Conservation (phyloP, 2,329 filamentous ascomycete genomes). For the Diaporthe citriasiana region DNA sequence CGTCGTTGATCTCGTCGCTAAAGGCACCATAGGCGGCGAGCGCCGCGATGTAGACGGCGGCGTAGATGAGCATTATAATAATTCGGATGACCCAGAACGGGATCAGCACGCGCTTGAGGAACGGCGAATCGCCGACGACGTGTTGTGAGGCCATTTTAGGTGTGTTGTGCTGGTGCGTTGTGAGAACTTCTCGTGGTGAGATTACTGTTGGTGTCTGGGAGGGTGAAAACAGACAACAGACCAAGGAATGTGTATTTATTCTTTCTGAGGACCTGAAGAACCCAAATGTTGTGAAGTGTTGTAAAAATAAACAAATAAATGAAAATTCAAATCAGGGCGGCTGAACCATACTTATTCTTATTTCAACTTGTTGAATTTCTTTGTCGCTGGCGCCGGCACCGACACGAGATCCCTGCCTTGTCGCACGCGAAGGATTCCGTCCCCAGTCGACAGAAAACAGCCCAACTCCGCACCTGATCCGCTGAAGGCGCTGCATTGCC, state of each 20-base stretch:
- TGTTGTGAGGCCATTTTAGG: conserved; percentile 46
- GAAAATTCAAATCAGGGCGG: conserved; percentile 4
- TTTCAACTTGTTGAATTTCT: conserved; percentile 9
- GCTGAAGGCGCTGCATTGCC: conserved; percentile 1
- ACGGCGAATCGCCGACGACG: conserved; percentile 52
- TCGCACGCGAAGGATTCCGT: not conserved
- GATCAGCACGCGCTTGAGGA: conserved; percentile 53
- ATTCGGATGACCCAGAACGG: conserved; percentile 54
- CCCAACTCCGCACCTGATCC: conserved; percentile 6
- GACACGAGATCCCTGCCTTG: not conserved
- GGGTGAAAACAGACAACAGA: not conserved
- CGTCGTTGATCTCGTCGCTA: conserved; percentile 42
- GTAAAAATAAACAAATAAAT: not conserved
- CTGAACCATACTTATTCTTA: conserved; percentile 14
- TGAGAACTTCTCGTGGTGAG: not conserved
- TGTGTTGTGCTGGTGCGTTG: not conserved
- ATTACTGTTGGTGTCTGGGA: not conserved
- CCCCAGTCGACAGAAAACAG: not conserved
- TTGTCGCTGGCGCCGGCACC: not conserved
- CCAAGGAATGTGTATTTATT: not conserved
- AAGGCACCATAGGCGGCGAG: conserved; percentile 41
- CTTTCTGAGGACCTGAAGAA: not conserved
- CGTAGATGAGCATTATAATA: conserved; percentile 48
- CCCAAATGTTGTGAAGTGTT: not conserved
- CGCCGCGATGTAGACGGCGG: conserved; percentile 46